Base-by-base conservation (phyloP, 352 stramenopile species). In the Phytophthora sp. region DNA sequence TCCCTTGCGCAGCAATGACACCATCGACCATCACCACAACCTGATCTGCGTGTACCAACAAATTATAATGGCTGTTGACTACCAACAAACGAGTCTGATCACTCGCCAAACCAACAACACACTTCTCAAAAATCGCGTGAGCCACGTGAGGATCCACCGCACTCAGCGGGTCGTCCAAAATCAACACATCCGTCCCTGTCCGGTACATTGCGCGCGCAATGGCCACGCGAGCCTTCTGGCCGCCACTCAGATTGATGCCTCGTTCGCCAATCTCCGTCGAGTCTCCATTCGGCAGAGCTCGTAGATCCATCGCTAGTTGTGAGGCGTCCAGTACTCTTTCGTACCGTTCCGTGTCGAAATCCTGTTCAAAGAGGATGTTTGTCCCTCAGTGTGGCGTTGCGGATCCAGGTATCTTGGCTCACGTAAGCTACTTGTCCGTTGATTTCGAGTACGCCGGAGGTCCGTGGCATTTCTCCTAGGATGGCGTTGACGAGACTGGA, bases 131-230 rank as follows among this genome's bases (percentile, higher is more conserved):
- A 18, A 99, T 70, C 56, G 95, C 84, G 53, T 94, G 88, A 0
- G 88, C 96, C 7, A 99, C 96, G 62, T 99, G 94, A 26, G 88
- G 87, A 54, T 99, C 97, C 2, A 99, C 88, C 5, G 96, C 95
- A 53, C 81, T 90, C 9, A 99, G 62, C 13, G 92, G 85, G 57
- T 99, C 96, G 62, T 99, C 97, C 8, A 99, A 72, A 11, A 99
- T 60, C 56, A 96, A 84, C 17, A 98, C 67, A 60, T 99, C 92
- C 1, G 84, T 79, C 28, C 80, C 55, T 10, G 81, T 52, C 88
- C 48, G 76, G 72, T 98, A 98, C 28, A 98, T 83, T 2, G 84
- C 90, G 10, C 96, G 72, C 5, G 96, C 96, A 6, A 98, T 72
- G 1, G 78, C 76, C 11, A 98, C 79, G 21, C 93, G 79, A 26